Base-by-base conservation (phyloP, 1,284 basidiomycete genomes). In the Schizophyllum amplum region DNA sequence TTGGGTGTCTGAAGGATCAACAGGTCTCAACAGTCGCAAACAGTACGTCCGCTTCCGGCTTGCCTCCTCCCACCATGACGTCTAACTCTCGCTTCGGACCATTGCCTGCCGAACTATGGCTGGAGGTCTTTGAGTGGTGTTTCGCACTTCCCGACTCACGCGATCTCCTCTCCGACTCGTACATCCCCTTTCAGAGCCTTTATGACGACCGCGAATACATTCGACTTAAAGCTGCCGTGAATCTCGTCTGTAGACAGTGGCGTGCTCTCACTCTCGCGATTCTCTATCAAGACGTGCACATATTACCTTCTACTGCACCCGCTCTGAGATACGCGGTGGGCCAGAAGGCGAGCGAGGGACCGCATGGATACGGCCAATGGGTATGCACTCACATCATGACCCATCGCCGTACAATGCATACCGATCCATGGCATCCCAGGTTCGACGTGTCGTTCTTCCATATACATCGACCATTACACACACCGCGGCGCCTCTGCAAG, bases 391-490 rank as follows among this genome's bases (percentile, higher is more conserved):
- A 59, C 27, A n/a, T 58, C 55, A 25, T 55, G 17, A 47, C 27
- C 52, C 22, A 42, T 42, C 33, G n/a, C n/a, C n/a, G n/a, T n/a
- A n/a, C n/a, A n/a, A n/a, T n/a, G n/a, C n/a, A n/a, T n/a, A n/a
- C n/a, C n/a, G n/a, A n/a, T n/a, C n/a, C n/a, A n/a, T n/a, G n/a
- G n/a, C n/a, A n/a, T n/a, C n/a, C n/a, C 57, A 70, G 80, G 75
- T 86, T 57, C 78, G 74, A 55, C 80, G 85, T 58, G 75, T 78
- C 46, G 77, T 79, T 53, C 72, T 87, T 21, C 82, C 83, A 4
- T 87, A 83, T 64, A 62, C 71, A 9, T 75, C 71, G 62, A 83
- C 83, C 1, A 69, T 70, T 24, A 79, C 78, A 7, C 65, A 68
- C 50, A 72, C 68, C 1, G 65, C 64, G 57, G 64, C 53, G 59